phyloP scores from a whole-genome alignment of 306 rosid species.

The Rubus parviflorus region DNA sequence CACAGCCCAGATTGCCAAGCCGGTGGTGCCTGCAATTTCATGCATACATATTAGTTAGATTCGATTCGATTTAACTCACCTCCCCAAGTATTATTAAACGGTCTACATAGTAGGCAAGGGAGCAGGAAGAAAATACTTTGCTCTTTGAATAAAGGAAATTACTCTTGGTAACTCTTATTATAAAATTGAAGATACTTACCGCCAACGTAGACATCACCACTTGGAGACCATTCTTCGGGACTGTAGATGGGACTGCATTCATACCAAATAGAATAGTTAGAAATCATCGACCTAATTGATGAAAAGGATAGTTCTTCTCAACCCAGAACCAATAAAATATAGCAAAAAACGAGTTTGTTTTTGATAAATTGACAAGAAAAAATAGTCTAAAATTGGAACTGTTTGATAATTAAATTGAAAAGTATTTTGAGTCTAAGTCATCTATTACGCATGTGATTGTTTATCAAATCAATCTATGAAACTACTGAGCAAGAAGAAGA shows the following conservation, averaged over 20 bases:
- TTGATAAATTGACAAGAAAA: background rate
- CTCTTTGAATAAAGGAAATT: background rate
- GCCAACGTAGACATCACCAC: conserved; percentile 80
- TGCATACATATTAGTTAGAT: background rate
- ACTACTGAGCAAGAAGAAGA: background rate
- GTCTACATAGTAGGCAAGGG: background rate
- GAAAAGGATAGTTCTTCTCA: background rate
- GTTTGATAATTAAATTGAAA: background rate
- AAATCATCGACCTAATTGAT: background rate
- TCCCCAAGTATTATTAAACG: background rate
- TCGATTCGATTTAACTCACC: background rate
- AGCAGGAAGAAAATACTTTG: conserved; percentile 2
- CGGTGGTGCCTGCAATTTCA: conserved; percentile 64
- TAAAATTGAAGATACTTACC: conserved; percentile 54
- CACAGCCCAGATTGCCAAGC: conserved; percentile 96
- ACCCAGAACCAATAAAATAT: background rate
- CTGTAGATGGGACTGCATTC: conserved; percentile 81
- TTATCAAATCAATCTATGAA: background rate
- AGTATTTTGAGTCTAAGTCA: background rate
- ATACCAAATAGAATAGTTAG: background rate
- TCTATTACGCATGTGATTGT: background rate
- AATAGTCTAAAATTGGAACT: background rate
- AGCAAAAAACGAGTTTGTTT: background rate
- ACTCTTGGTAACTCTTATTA: background rate
- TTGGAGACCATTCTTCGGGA: conserved; percentile 72